Evolutionary conservation across 257 asterid genomes (phyloP).

Genomic region (Scutellaria baicalensis): DNA sequence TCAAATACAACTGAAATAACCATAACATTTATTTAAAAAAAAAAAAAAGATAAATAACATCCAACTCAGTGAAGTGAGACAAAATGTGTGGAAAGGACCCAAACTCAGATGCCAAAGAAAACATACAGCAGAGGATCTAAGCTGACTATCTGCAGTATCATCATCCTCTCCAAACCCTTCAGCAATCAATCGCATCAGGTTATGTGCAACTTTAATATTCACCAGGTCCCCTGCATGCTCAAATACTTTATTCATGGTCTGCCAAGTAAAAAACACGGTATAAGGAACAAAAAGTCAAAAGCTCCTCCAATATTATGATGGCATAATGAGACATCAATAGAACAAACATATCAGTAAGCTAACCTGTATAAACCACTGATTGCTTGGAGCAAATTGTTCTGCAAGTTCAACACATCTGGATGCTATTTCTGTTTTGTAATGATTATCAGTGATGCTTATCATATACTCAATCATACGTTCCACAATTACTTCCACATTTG

Average conservation of each 20-base stretch:
- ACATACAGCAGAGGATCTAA: slow-evolving; percentile 97
- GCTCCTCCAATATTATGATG: neutral
- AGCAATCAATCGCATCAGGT: slow-evolving; percentile 91
- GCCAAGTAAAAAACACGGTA: slow-evolving; percentile 22
- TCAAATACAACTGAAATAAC: neutral
- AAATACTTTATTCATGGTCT: slow-evolving; percentile 98
- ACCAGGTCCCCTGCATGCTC: slow-evolving; percentile 98
- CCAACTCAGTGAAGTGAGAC: neutral
- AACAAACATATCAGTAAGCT: slow-evolving; percentile 5
- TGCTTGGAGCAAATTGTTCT: slow-evolving; percentile 98
- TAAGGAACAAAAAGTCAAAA: slow-evolving; percentile 12
- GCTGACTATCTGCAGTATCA: slow-evolving; percentile 75
- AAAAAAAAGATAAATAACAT: neutral
- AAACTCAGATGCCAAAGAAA: slow-evolving; percentile 18
- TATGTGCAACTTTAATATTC: slow-evolving; percentile 86
- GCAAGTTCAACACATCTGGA: slow-evolving; percentile 99
- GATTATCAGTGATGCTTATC: slow-evolving; percentile 85
- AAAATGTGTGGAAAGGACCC: neutral
- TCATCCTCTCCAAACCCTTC: slow-evolving; percentile 97
- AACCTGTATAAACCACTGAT: slow-evolving; percentile 98
- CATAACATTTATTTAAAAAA: too few species aligned
- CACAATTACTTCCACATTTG: slow-evolving; percentile 97
- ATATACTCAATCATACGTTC: slow-evolving; percentile 93
- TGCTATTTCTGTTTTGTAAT: slow-evolving; percentile 97
- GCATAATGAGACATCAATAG: slow-evolving; percentile 6